Base-by-base conservation (phyloP, 225 moss, liverwort and hornwort genomes). In the Physcomitrellopsis africana region DNA sequence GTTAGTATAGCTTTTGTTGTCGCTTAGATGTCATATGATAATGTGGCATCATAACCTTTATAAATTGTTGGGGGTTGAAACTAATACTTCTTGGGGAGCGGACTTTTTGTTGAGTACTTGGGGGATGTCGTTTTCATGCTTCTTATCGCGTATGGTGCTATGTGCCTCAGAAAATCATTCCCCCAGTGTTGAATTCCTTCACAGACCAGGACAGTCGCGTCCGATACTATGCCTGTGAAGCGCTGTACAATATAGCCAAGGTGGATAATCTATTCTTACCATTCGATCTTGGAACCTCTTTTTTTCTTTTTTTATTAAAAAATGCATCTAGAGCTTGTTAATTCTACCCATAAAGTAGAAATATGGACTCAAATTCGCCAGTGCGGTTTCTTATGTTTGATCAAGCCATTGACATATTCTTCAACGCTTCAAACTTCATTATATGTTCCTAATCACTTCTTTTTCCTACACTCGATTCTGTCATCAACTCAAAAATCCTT, bases 181-280 rank as follows among this genome's bases (percentile, higher is more conserved):
- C 47, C 47, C 9, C 9, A 48, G 47, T 48, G 1, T 82, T 96
- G 65, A 94, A 88, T 76, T 92, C 94, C 60, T 94, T 96, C 84
- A 87, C 94, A 69, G 96, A 96, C 81, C 96, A 89, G 81, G 96
- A 96, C 58, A 91, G 90, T 59, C 87, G 96, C 68, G 96, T 96
- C 45, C 93, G 96, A 18, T 96, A 94, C 70, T 96, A 92, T 83
- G 80, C 93, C 60, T 96, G 96, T 85, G 96, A 96, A 86, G 96
- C 96, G 12, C 86, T 96, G 16, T 96, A 96, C 81, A 96, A 96
- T 79, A 96, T 96, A 81, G 96, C 96, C 71, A 96, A 96, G 94
- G 96, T 96, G 82, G 32, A 52, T 68, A 55, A 15, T 75, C 55
- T 55, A 43, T 70, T 15, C 46, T 27, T 58, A 57, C 12, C 27